A percentile compares a stretch with the other conserved stretches of the same genome.
Conservation (phyloP, 1,139 yeast genomes). For the Zygosaccharomyces pseudobailii region DNA sequence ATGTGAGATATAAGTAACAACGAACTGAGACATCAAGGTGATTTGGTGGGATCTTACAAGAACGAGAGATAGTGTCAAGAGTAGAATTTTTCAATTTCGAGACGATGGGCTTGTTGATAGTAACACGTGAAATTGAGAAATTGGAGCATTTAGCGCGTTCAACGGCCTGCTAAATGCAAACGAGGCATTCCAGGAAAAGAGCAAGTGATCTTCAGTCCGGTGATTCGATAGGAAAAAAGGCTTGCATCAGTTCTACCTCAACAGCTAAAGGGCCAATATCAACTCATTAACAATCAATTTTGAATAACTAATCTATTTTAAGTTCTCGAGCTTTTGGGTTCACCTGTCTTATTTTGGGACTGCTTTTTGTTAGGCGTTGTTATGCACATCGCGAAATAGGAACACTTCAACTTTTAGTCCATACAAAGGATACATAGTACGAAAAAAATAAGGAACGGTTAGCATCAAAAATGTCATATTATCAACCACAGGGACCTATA, state of each 20-base stretch:
- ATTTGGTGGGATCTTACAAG: background rate
- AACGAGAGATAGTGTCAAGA: background rate
- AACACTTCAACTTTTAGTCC: background rate
- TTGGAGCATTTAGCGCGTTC: background rate
- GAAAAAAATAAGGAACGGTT: background rate
- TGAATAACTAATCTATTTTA: too few species aligned
- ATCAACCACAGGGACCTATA: constrained; percentile 12
- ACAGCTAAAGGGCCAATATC: background rate
- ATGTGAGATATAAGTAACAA: constrained; percentile 1
- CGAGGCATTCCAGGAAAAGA: background rate
- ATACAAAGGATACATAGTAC: background rate
- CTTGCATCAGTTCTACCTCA: background rate
- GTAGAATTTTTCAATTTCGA: background rate
- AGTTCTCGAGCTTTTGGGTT: background rate
- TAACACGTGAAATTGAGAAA: background rate
- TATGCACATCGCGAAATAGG: background rate
- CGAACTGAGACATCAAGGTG: background rate
- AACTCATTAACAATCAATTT: too few species aligned
- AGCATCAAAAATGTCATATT: constrained; percentile 15
- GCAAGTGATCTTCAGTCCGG: too few species aligned
- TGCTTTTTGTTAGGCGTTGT: background rate
- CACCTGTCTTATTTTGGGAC: background rate
- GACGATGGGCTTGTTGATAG: background rate
- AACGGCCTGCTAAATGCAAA: background rate
- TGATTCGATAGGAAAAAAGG: background rate